Base-by-base conservation (phyloP, 495 filamentous ascomycete genomes). In the Penicillium maclennaniae region DNA sequence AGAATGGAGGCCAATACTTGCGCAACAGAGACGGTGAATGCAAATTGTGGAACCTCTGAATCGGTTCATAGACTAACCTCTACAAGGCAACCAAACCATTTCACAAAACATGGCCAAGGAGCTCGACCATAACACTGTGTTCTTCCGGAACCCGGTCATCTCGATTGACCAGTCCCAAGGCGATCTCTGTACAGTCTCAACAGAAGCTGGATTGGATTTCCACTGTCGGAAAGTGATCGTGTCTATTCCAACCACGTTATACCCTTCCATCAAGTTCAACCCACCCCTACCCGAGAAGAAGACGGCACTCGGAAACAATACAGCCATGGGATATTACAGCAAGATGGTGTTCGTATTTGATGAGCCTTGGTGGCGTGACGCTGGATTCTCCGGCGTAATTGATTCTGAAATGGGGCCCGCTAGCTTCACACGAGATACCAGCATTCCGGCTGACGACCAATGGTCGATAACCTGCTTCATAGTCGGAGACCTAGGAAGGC, bases 1-100 rank as follows among this genome's bases (percentile, higher is more conserved):
- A 68, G 38, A 51, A 73, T 41, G 79, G 78, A 4, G 77, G 67
- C 0, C 75, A 79, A 47, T 69, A 77, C 49, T 54, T 78, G 17
- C 59, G 77, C 21, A 38, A 53, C 39, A 44, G 51, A 46, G 39
- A 58, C 37, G 62, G 62, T 62, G 51, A 25, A 38, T 15, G 1
- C 19, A 0, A 4, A 15, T 34, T 12, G 27, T 9, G 0, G 17
- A n/a, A 3, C 4, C 23, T 43, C 27, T 48, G 17, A 10, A 68
- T 66, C 42, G 46, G 27, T 19, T 37, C 0, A 28, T 16, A 16
- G 6, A n/a, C 9, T 28, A 12, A 34, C 31, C 0, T 14, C 1
- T 14, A 9, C 31, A 63, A 63, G 60, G 60, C 27, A 58, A 62
- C 15, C 69, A 76, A 59, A 53, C 63, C 0, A 60, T 76, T 40